These are phyloP conservation scores for Diaporthe sp. DNA, from an alignment of 2,329 filamentous ascomycete genomes.

Conservation along the genomic window DNA sequence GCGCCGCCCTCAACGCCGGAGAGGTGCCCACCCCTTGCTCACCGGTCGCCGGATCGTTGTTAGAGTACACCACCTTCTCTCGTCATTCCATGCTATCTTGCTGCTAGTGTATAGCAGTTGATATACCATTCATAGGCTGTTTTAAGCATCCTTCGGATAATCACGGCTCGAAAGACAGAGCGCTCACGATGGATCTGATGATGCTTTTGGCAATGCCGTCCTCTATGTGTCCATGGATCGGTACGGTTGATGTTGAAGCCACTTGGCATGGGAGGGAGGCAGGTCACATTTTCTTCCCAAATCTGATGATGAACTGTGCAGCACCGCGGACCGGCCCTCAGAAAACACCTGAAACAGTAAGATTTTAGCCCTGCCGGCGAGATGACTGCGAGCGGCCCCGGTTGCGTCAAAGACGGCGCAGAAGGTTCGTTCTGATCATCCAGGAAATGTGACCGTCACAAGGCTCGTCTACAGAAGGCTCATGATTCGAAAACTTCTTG, in stretches of 20 bases:
- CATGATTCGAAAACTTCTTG: slow-evolving; percentile 21
- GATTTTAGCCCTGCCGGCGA: slow-evolving; percentile 35
- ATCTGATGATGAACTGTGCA: slow-evolving; percentile 9
- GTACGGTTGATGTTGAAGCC: slow-evolving; percentile 1
- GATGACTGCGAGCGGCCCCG: not conserved
- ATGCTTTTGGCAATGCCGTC: not conserved
- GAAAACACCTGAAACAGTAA: slow-evolving; percentile 25
- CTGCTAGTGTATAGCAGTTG: slow-evolving; percentile 33
- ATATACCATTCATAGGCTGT: slow-evolving; percentile 20
- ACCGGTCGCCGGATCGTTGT: slow-evolving; percentile 37
- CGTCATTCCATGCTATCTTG: slow-evolving; percentile 21
- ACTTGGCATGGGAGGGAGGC: not conserved
- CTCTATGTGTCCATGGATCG: not conserved
- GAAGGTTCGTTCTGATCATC: slow-evolving; percentile 5
- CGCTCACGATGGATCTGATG: not conserved
- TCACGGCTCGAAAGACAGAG: slow-evolving; percentile 15
- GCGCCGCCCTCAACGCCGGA: slow-evolving; percentile 27
- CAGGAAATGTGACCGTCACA: slow-evolving; percentile 19
- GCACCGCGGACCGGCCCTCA: slow-evolving; percentile 39
- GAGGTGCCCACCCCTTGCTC: slow-evolving; percentile 34
- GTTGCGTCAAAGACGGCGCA: not conserved
- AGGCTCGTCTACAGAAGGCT: slow-evolving; percentile 21
- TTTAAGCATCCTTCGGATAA: slow-evolving; percentile 28
- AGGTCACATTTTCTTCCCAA: slow-evolving; percentile 16
- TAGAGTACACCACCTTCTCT: slow-evolving; percentile 36